phyloP scores from a whole-genome alignment of 441 rosid genomes.

The Manihot esculenta region DNA sequence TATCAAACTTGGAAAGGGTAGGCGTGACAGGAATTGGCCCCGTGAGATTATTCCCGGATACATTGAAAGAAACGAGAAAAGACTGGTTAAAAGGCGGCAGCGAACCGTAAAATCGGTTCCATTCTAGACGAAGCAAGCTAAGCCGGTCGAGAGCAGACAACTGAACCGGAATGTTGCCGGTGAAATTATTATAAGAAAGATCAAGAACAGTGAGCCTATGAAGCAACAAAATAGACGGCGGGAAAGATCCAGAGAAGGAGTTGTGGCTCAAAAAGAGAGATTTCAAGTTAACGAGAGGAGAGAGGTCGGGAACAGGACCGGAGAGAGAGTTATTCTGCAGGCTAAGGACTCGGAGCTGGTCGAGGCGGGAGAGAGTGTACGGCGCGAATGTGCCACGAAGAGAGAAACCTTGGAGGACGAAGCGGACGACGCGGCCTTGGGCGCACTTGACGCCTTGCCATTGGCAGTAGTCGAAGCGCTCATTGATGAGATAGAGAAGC shows the following conservation, averaged over 20 bases:
- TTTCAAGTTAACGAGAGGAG: constrained; percentile 56
- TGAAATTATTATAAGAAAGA: constrained; percentile 51
- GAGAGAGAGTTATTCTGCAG: constrained; percentile 72
- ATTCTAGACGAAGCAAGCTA: constrained; percentile 53
- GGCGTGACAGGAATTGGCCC: constrained; percentile 66
- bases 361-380: constrained; percentile 62
- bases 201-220: constrained; percentile 57
- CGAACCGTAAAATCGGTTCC: constrained; percentile 54
- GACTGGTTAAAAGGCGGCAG: constrained; percentile 72
- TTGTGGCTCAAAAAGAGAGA: constrained; percentile 52
- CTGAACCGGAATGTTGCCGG: constrained; percentile 58
- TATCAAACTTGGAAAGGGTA: constrained; percentile 52
- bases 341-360: constrained; percentile 75
- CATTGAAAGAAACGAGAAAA: constrained; percentile 48
- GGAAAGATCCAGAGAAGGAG: constrained; percentile 56
- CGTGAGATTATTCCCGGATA: constrained; percentile 68
- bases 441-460: constrained; percentile 86
- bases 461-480: constrained; percentile 83
- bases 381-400: constrained; percentile 62
- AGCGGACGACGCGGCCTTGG: constrained; percentile 73
- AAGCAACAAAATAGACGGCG: constrained; percentile 51
- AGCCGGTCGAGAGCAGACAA: constrained; percentile 50
- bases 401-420: constrained; percentile 41
- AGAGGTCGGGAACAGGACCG: constrained; percentile 79
- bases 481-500: constrained; percentile 63